phyloP scores from a whole-genome alignment of 208 protist species.

The Trypanosomatidae sp. region DNA sequence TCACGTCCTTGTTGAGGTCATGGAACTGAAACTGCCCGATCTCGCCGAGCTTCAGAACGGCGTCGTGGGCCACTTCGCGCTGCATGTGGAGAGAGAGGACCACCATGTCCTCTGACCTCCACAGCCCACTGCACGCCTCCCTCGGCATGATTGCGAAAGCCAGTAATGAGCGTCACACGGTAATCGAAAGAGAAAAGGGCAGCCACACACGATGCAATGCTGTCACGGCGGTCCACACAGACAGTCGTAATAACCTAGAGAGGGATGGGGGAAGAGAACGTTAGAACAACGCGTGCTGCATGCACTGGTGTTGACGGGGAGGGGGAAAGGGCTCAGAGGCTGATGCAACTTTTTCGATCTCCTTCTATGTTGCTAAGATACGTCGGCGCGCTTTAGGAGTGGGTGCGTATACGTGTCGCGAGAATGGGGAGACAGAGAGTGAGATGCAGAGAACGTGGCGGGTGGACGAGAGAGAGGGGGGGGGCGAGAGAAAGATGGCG shows the following conservation, averaged over 20 bases:
- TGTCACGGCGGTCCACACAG: neutral
- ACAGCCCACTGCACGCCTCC: slow-evolving; percentile 90
- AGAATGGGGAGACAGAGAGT: neutral
- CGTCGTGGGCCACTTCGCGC: slow-evolving; percentile 96
- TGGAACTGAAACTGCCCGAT: slow-evolving; percentile 96
- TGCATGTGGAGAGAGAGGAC: slow-evolving; percentile 97
- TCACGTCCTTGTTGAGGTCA: slow-evolving; percentile 95
- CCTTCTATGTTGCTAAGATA: neutral
- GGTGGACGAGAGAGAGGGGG: neutral
- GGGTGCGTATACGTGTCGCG: neutral
- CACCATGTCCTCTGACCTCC: slow-evolving; percentile 97
- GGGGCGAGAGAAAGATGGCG: neutral
- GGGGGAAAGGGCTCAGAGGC: neutral
- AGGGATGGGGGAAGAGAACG: slow-evolving; percentile 1
- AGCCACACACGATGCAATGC: neutral
- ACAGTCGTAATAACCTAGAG: neutral
- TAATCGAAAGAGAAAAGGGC: neutral
- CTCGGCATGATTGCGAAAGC: slow-evolving; percentile 43
- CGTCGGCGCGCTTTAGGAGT: neutral
- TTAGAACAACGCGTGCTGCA: slow-evolving; percentile 4
- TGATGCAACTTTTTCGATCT: neutral
- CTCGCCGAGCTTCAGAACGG: slow-evolving; percentile 95
- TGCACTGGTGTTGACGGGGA: neutral
- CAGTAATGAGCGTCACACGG: neutral
- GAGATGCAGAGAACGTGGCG: neutral